These are phyloP conservation scores for Linnemannia schmuckeri DNA, from an alignment of 192 early-diverging fungal species.

Conservation along the genomic window DNA sequence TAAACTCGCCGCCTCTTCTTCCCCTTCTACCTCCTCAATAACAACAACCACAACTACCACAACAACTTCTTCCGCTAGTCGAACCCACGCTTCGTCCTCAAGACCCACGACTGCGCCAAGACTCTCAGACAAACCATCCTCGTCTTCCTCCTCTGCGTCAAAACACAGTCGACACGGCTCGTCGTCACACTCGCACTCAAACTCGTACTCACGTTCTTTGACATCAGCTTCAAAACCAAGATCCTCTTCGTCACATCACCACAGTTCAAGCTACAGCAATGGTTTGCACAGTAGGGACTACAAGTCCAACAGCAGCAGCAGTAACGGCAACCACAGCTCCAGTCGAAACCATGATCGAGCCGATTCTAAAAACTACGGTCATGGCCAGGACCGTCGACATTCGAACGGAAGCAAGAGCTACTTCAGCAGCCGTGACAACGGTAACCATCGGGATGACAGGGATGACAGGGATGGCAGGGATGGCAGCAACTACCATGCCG, in stretches of 20 bases:
- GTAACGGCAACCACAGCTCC: background rate
- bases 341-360: constrained; percentile 27
- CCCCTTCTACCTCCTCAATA: background rate
- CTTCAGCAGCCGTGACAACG: background rate
- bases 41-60: background rate
- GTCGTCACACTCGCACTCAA: background rate
- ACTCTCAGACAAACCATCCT: background rate
- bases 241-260: constrained; percentile 11
- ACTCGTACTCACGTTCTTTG: background rate
- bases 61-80: background rate
- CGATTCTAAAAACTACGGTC: constrained; percentile 29
- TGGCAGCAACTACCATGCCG: background rate
- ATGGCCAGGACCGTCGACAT: constrained; percentile 33
- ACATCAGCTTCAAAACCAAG: constrained; percentile 9
- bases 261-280: background rate
- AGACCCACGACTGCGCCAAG: constrained; percentile 4
- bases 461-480: background rate
- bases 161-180: constrained; percentile 12
- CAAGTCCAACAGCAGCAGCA: background rate
- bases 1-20: constrained; percentile 44
- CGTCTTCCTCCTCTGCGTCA: background rate
- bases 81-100: constrained; percentile 15
- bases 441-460: constrained; percentile 1
- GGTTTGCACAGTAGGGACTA: background rate
- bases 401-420: constrained; percentile 9